Evolutionary conservation across 2,329 filamentous ascomycete genomes (phyloP), one percentile per base, ranked within the genome.

Genomic region (Calonectria hawksworthii): DNA sequence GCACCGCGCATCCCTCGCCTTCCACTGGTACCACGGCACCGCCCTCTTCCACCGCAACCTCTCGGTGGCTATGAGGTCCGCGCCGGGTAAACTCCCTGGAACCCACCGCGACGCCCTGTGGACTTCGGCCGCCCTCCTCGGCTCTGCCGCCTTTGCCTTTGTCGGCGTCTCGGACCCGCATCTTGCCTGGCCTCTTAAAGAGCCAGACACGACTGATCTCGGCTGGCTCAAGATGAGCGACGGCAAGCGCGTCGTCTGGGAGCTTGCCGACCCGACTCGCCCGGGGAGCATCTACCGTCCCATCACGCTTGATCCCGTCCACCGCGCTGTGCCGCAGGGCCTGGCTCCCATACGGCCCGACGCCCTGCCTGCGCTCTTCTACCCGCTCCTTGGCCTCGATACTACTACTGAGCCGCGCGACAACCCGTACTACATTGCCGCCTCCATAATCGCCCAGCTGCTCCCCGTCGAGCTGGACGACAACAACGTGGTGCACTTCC

Each of bases 211-310:
- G 0, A 59, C 83, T 0, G 90, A 92, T 75, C 84, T 93, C 1
- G 86, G 90, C 77, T 94, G 92, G 92, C 80, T 93, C 2, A 88
- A 85, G 65, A 87, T 93, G 80, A 87, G 86, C 72, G 86, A 90
- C 16, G 90, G 90, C 0, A 93, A 93, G 82, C 87, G 85, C 68
- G 85, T 86, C 5, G 84, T 93, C 1, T 92, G 88, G 87, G 80
- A 86, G 2, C 80, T 92, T 0, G 84, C 88, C 1, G 85, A 92
- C 65, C 89, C 90, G 0, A 73, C 85, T 5, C 84, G 89, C 13
- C 77, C 84, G 0, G 88, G 89, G 23, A 90, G 89, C 68, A 75
- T 89, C 2, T 91, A 92, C 77, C 76, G 84, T 59, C 50, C 75
- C 0, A 78, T 87, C 14, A 47, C 78, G 11, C 34, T 56, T 0